Base-by-base conservation (phyloP, 1,284 basidiomycete species). In the Cryptococcus jaspeensis region DNA sequence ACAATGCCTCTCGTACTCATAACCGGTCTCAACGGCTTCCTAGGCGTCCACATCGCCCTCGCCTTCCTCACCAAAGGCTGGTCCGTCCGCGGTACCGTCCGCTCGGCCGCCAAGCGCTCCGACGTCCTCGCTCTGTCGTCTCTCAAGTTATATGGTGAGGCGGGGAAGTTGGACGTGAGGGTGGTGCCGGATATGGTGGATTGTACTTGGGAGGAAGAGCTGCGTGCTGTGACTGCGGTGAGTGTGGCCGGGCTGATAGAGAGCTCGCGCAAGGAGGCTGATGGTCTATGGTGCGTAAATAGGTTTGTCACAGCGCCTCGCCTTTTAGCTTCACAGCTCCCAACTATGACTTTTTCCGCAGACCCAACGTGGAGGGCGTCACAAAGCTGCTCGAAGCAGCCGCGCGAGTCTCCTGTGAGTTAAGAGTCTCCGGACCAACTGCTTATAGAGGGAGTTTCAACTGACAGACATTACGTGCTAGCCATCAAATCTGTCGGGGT, bases 361-460 rank as follows among this genome's bases (percentile, higher is more conserved):
- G 77, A 52, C 79, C 80, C 3, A 80, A 80, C n/a, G 74, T 82
- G 22, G 61, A 78, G 48, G 80, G 80, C 3, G 81, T 80, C 1
- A 64, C 65, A 16, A 73, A 72, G 50, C 65, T 81, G 7, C 66
- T 82, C 12, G 64, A 73, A 25, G 61, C 69, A 39, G 75, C 77
- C 16, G 59, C 66, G 23, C 70, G 65, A 28, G 66, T 59, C 60
- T 52, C 56, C 38, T 64, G 67, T 71, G 44, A 59, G 64, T n/a
- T n/a, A n/a, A n/a, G n/a, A n/a, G n/a, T n/a, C n/a, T n/a, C n/a
- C n/a, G n/a, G n/a, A n/a, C n/a, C n/a, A n/a, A n/a, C n/a, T n/a
- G n/a, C n/a, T n/a, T n/a, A n/a, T n/a, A n/a, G n/a, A n/a, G n/a
- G n/a, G n/a, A n/a, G n/a, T n/a, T n/a, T n/a, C n/a, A n/a, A n/a